These are phyloP conservation scores for Hypoxylon perforatum DNA, from an alignment of 495 filamentous ascomycete genomes.

Conservation along the genomic window DNA sequence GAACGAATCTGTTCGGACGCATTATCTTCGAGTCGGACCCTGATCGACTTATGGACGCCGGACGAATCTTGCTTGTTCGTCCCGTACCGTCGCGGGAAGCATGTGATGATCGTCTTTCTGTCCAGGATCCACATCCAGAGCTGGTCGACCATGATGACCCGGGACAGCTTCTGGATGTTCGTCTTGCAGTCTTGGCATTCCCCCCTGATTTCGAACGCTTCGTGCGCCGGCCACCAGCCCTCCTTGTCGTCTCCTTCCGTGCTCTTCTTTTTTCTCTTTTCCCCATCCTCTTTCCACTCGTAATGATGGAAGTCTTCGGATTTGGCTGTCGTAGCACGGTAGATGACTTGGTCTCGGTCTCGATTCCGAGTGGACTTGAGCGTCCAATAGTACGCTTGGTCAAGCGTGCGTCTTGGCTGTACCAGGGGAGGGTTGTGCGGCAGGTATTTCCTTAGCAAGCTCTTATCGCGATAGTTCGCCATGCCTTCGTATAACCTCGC, in stretches of 20 bases:
- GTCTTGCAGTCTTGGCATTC: constrained; percentile 44
- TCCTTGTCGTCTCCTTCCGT: too few species aligned
- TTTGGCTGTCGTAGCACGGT: constrained; percentile 56
- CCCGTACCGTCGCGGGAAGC: constrained; percentile 74
- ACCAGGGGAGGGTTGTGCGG: constrained; percentile 65
- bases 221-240: constrained; percentile 39
- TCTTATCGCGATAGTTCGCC: constrained; percentile 62
- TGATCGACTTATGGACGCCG: constrained; percentile 71
- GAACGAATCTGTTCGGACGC: constrained; percentile 70
- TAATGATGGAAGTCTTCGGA: constrained; percentile 42
- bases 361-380: constrained; percentile 68
- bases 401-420: constrained; percentile 73
- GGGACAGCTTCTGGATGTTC: constrained; percentile 60
- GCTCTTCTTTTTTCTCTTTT: too few species aligned
- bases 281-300: background rate
- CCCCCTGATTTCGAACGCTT: constrained; percentile 1
- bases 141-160: constrained; percentile 82
- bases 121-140: constrained; percentile 81
- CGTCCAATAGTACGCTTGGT: constrained; percentile 75
- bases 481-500: constrained; percentile 55
- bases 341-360: constrained; percentile 77
- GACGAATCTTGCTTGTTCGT: constrained; percentile 74
- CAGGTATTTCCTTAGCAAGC: constrained; percentile 68
- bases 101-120: constrained; percentile 72
- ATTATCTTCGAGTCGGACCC: constrained; percentile 40